Conservation (phyloP, 805 yeast species). For the Ogataea methylovora region DNA sequence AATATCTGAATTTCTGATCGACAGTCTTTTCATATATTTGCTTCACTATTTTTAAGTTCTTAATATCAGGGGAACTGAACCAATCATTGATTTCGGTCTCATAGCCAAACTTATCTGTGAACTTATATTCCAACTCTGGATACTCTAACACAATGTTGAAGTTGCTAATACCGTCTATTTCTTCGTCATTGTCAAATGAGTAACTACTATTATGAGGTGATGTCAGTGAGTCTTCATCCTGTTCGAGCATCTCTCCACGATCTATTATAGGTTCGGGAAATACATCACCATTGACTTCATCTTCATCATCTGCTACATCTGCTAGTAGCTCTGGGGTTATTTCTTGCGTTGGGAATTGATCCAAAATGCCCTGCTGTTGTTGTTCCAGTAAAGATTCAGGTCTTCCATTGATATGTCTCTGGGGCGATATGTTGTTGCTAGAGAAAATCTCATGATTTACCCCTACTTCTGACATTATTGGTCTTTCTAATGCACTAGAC, state of each 20-base stretch:
- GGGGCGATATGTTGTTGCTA: no score
- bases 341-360: no score
- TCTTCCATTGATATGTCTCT: no score
- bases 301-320: background rate
- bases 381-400: no score
- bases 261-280: constrained; percentile 22
- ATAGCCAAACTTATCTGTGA: constrained; percentile 28
- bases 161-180: constrained; percentile 25
- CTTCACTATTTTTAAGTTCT: constrained; percentile 11
- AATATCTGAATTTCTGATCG: background rate
- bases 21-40: constrained; percentile 3
- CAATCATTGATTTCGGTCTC: constrained; percentile 33
- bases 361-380: no score
- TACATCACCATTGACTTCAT: constrained; percentile 13
- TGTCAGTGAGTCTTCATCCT: constrained; percentile 19
- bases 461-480: no score
- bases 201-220: constrained; percentile 23
- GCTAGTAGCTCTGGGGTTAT: no score
- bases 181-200: constrained; percentile 16
- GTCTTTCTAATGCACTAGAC: no score
- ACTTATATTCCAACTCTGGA: constrained; percentile 38
- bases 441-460: no score
- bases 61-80: constrained; percentile 26
- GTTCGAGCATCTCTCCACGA: constrained; percentile 23
- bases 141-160: constrained; percentile 25